Percentiles rank a stretch among this genome's conserved stretches.
These are phyloP conservation scores for Polysphondylium violaceum DNA, from an alignment of 78 protist species.

Conservation along the genomic window DNA sequence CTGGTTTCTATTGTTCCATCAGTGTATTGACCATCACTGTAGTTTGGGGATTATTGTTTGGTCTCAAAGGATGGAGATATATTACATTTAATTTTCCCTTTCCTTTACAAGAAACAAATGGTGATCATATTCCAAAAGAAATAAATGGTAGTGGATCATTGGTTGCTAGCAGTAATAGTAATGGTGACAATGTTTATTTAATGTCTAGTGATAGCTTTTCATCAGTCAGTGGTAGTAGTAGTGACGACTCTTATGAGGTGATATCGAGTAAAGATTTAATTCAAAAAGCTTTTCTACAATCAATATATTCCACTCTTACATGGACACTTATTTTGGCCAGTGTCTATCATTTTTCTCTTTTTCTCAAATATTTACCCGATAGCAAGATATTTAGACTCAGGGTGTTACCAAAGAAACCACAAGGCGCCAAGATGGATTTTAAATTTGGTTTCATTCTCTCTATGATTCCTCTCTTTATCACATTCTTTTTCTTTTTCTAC, in stretches of 20 bases:
- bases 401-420: conserved; percentile 5
- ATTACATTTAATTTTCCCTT: conserved; percentile 65
- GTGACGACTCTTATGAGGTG: neutral
- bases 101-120: neutral
- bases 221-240: neutral
- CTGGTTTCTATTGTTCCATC: conserved; percentile 43
- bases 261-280: neutral
- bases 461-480: neutral
- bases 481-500: conserved; percentile 29
- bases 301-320: conserved; percentile 11
- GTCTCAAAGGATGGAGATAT: conserved; percentile 25
- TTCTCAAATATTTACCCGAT: conserved; percentile 54
- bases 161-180: neutral
- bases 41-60: neutral
- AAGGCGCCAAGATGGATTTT: conserved; percentile 15
- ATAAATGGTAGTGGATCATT: neutral
- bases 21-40: neutral
- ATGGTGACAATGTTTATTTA: neutral
- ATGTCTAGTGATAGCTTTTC: too few species aligned
- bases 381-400: neutral
- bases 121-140: neutral
- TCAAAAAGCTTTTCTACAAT: conserved; percentile 35
- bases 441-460: conserved; percentile 4
- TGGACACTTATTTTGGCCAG: conserved; percentile 35
- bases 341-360: conserved; percentile 27